These are phyloP conservation scores for Middelhovenomyces tepae DNA, from an alignment of 805 yeast genomes.

Conservation along the genomic window DNA sequence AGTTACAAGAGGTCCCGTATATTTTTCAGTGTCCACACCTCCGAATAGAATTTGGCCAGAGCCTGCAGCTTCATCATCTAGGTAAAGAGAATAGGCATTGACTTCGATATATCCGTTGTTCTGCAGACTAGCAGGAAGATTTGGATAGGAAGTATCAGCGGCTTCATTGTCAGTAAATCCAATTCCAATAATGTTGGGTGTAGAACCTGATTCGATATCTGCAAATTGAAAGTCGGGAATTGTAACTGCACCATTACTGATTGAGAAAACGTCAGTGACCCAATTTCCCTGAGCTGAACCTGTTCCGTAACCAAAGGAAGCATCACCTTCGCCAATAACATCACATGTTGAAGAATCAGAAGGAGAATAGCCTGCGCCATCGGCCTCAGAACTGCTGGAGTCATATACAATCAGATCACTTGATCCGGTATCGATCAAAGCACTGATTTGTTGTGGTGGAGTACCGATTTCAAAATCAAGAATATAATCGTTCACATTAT, in stretches of 20 bases:
- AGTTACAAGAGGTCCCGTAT: conserved; percentile 27
- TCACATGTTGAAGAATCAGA: too few species aligned
- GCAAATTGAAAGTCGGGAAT: conserved; percentile 57
- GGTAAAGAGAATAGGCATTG: conserved; percentile 36
- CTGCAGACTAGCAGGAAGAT: conserved; percentile 23
- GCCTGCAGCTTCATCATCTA: conserved; percentile 23
- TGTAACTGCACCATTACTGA: conserved; percentile 44
- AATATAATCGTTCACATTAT: too few species aligned
- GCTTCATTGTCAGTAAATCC: conserved; percentile 1
- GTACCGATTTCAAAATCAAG: conserved; percentile 2
- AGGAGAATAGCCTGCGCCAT: too few species aligned
- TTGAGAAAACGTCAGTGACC: conserved; percentile 51
- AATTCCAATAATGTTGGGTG: conserved; percentile 40
- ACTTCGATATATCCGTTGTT: conserved; percentile 31
- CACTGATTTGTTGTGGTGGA: conserved; percentile 1
- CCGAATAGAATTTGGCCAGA: conserved; percentile 34
- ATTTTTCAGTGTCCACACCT: conserved; percentile 34
- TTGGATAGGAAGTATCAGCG: conserved; percentile 28
- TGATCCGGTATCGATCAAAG: conserved; percentile 2
- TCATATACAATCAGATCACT: too few species aligned
- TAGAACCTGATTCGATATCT: conserved; percentile 59
- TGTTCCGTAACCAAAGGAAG: too few species aligned
- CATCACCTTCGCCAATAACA: too few species aligned
- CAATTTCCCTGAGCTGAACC: conserved; percentile 49
- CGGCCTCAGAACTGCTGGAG: too few species aligned